Evolutionary conservation across 768 basidiomycete species (phyloP), one percentile per base, ranked within the genome.

Genomic region (Boletus bicolor): DNA sequence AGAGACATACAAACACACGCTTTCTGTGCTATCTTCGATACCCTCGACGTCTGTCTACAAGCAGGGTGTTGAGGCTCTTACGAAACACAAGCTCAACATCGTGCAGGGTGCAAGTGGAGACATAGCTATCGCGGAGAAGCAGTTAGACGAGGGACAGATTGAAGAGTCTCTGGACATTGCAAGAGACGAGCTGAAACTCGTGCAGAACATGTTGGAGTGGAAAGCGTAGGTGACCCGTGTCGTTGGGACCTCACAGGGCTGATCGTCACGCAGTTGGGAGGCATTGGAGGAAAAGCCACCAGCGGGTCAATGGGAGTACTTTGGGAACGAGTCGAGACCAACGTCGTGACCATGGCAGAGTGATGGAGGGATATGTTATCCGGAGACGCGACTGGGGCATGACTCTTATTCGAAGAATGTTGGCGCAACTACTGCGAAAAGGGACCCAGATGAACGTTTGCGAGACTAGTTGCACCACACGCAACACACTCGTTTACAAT

Each of bases 1-100:
- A 51, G 75, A 81, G 63, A 87, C 86, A 46, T 96, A 95, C 78
- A 76, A 86, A 66, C 77, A 82, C 49, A 97, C 94, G 7, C 84
- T 97, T 51, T 70, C 81, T 32, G 72, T 79, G 7, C 82, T 96
- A 49, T 74, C 80, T 9, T 72, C 79, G 53, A 82, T 97, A 57
- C 95, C 95, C n/a, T 72, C 78, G 58, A 82, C 86, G 49, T 90
- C 91, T 62, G 85, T 92, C 44, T 98, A 98, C 75, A 85, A 91
- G 55, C 93, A 96, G 73, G 86, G 89, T 51, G 85, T 84, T 32
- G 91, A 95, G 73, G 87, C 89, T 9, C 81, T 95, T 64, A 89
- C 86, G n/a, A 82, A 82, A 61, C 84, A 84, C 68, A 90, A 91
- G 67, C 80, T 96, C 56, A 80, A 76, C 65, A 80, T 91, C 54